Base-by-base conservation (phyloP, 2,329 filamentous ascomycete genomes). In the Xylaria sp. region DNA sequence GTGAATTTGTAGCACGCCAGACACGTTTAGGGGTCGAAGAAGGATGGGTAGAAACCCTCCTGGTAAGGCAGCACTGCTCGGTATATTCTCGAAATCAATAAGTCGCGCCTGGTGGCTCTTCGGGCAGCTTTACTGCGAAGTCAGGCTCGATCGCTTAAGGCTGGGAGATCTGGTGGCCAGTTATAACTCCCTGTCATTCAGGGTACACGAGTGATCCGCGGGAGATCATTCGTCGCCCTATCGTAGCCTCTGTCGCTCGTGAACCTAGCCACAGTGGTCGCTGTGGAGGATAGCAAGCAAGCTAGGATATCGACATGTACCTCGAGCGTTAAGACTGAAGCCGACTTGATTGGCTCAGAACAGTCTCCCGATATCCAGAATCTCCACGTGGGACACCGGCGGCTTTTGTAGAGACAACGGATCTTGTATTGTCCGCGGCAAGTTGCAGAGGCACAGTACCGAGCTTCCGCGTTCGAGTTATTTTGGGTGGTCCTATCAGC, bases 391-490 rank as follows among this genome's bases (percentile, higher is more conserved):
- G 49, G 57, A 56, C n/a, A 49, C 57, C 58, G 57, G 53, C 56
- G 51, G 54, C 35, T 47, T 52, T 58, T 55, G 57, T 51, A 59
- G 61, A 57, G 58, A 53, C 56, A 35, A 55, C 52, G 54, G 59
- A 62, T 65, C 61, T 63, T 57, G 58, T 61, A 54, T 65, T 42
- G 53, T 55, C 18, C 51, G 16, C 59, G 63, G 63, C 30, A 61
- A 56, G 57, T 39, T 65, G 63, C 63, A 65, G 62, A 59, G 56
- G 18, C 42, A 46, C 42, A 46, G 42, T 55, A 54, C 61, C 61
- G 61, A 63, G 39, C 53, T 55, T 59, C 59, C 63, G 61, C 52
- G 61, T 62, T 60, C 59, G 59, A 62, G 59, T 58, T 65, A 62
- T 64, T 65, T 62, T 65, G 44, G 61, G 61, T 55, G 19, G 42